Conservation (phyloP, 1,139 yeast species). For the Kodamaea fungicola region DNA sequence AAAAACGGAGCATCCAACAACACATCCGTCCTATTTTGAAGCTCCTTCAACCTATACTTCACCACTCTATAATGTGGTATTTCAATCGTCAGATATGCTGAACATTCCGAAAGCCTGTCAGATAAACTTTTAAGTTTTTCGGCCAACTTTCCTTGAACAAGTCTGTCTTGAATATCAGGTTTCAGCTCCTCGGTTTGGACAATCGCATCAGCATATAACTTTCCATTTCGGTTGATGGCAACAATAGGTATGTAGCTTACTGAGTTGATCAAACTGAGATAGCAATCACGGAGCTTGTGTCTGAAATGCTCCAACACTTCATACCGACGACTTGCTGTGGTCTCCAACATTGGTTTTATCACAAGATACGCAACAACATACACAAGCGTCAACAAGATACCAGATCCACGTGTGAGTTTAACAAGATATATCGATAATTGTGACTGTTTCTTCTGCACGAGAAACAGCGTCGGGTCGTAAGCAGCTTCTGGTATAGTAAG, state of each 20-base stretch:
- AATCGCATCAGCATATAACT: slow-evolving; percentile 37
- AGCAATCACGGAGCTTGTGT: slow-evolving; percentile 33
- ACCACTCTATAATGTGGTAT: slow-evolving; percentile 33
- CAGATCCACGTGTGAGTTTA: slow-evolving; percentile 36
- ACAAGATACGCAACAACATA: slow-evolving; percentile 33
- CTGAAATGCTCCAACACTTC: slow-evolving; percentile 37
- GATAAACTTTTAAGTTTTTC: slow-evolving; percentile 24
- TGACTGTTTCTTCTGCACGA: slow-evolving; percentile 20
- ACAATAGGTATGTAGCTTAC: slow-evolving; percentile 43
- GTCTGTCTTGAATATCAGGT: slow-evolving; percentile 22
- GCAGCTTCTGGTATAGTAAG: slow-evolving; percentile 45
- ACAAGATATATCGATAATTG: slow-evolving; percentile 27
- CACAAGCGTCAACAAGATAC: slow-evolving; percentile 25
- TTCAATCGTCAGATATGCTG: slow-evolving; percentile 28
- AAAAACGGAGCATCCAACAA: slow-evolving; percentile 27
- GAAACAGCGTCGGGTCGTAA: slow-evolving; percentile 31
- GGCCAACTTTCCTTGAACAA: slow-evolving; percentile 24
- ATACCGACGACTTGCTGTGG: slow-evolving; percentile 26
- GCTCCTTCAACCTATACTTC: slow-evolving; percentile 30
- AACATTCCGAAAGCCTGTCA: slow-evolving; percentile 22
- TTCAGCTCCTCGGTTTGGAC: slow-evolving; percentile 29
- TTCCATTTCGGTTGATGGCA: slow-evolving; percentile 32
- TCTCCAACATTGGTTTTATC: slow-evolving; percentile 36
- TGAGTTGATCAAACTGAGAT: slow-evolving; percentile 31
- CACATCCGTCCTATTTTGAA: slow-evolving; percentile 37